Conservation (phyloP, 1,139 yeast species). For the Wickerhamomyces sp. region DNA sequence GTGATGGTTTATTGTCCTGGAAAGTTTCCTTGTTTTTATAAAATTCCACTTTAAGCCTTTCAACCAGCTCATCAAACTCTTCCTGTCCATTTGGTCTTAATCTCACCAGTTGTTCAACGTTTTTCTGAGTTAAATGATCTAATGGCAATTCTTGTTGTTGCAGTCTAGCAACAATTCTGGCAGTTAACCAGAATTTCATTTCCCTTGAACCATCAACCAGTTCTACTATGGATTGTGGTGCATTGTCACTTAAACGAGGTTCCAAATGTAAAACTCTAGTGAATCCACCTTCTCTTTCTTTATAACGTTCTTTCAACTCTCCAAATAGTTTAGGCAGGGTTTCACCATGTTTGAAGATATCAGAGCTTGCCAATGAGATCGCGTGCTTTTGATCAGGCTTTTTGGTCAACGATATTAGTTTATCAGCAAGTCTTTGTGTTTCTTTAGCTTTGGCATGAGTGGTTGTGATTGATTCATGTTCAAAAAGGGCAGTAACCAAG, state of each 20-base stretch:
- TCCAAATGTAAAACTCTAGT: slow-evolving; percentile 83
- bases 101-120: slow-evolving; percentile 47
- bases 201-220: slow-evolving; percentile 78
- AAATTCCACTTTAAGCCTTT: slow-evolving; percentile 54
- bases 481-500: slow-evolving; percentile 59
- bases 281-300: slow-evolving; percentile 68
- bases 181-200: slow-evolving; percentile 71
- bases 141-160: slow-evolving; percentile 61
- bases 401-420: slow-evolving; percentile 25
- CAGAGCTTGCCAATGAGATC: slow-evolving; percentile 25
- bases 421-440: slow-evolving; percentile 30
- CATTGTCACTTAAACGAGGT: slow-evolving; percentile 85
- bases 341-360: slow-evolving; percentile 38
- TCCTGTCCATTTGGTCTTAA: slow-evolving; percentile 46
- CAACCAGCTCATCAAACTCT: slow-evolving; percentile 58
- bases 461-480: slow-evolving; percentile 63
- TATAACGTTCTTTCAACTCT: slow-evolving; percentile 61
- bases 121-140: slow-evolving; percentile 55
- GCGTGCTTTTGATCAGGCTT: slow-evolving; percentile 26
- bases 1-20: slow-evolving; percentile 13
- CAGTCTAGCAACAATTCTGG: slow-evolving; percentile 75
- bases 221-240: slow-evolving; percentile 86
- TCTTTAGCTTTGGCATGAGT: slow-evolving; percentile 71
- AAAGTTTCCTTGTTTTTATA: slow-evolving; percentile 29
- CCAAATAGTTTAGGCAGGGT: slow-evolving; percentile 57